Conservation (phyloP, 805 yeast genomes). For the Zygotorulaspora sp. region DNA sequence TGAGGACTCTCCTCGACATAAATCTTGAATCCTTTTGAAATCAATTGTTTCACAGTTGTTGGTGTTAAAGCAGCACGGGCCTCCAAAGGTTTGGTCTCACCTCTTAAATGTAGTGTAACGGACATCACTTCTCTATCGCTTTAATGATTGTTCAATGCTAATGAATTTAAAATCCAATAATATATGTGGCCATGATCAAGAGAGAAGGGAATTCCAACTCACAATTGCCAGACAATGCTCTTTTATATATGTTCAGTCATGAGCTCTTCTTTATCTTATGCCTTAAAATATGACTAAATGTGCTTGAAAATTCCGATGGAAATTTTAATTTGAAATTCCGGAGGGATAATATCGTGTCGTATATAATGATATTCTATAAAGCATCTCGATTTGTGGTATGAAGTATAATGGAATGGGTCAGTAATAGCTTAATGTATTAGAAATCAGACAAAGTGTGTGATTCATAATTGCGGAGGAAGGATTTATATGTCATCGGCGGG, state of each 20-base stretch:
- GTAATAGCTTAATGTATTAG: background rate
- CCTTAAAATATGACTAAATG: background rate
- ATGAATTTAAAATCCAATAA: no score
- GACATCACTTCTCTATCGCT: conserved; percentile 31
- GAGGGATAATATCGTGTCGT: background rate
- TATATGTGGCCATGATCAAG: no score
- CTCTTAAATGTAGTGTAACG: conserved; percentile 83
- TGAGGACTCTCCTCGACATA: conserved; percentile 85
- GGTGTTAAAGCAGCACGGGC: conserved; percentile 98
- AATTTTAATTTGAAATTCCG: background rate
- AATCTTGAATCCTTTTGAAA: conserved; percentile 83
- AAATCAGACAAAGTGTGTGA: background rate
- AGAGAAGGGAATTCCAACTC: background rate
- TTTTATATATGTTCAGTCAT: no score
- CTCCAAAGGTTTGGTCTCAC: conserved; percentile 95
- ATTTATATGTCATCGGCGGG: conserved; percentile 29
- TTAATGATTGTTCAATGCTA: no score
- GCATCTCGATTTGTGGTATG: no score
- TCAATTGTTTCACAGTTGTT: conserved; percentile 71
- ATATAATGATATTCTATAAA: background rate
- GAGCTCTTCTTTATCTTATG: no score
- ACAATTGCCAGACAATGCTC: no score
- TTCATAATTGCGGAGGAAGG: no score
- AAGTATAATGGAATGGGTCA: no score
- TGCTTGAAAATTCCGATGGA: conserved; percentile 8